phyloP scores from a whole-genome alignment of 352 stramenopile genomes.

The Aphanomyces invadans region DNA sequence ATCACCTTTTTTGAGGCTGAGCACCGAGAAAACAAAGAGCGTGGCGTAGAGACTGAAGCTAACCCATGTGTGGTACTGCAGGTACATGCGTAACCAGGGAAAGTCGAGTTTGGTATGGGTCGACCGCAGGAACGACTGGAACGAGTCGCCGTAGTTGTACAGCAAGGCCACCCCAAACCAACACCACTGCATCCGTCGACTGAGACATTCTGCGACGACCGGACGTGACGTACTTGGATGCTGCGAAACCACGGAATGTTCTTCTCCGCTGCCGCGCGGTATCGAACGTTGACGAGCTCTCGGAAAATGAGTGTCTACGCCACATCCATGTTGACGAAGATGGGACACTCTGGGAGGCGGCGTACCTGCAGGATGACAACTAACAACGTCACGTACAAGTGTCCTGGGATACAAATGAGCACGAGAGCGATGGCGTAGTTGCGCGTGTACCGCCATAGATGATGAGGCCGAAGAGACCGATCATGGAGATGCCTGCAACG shows the following conservation, averaged over 20 bases:
- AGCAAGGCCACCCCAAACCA: constrained; percentile 97
- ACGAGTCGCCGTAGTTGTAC: constrained; percentile 91
- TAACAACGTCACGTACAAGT: constrained; percentile 48
- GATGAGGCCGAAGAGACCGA: constrained; percentile 18
- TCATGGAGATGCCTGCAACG: constrained; percentile 22
- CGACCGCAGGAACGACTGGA: constrained; percentile 76
- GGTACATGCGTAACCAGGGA: constrained; percentile 73
- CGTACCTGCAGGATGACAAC: constrained; percentile 24
- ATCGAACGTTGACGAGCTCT: constrained; percentile 98
- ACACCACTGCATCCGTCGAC: constrained; percentile 87
- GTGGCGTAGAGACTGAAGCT: constrained; percentile 92
- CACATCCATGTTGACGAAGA: constrained; percentile 59
- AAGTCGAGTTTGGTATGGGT: constrained; percentile 37
- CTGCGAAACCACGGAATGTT: constrained; percentile 97
- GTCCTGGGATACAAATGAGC: constrained; percentile 27
- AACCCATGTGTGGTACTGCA: constrained; percentile 86
- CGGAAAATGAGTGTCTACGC: constrained; percentile 89
- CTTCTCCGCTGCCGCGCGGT: constrained; percentile 90
- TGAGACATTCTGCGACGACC: not conserved
- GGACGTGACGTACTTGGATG: constrained; percentile 47
- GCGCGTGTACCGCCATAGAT: constrained; percentile 17
- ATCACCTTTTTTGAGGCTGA: constrained; percentile 90
- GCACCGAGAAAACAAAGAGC: constrained; percentile 94
- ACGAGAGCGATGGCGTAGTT: not conserved
- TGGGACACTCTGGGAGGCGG: not conserved